A percentile compares a stretch with the other conserved stretches of the same genome.
Conservation (phyloP, 306 rosid genomes). For the Pueraria montana region DNA sequence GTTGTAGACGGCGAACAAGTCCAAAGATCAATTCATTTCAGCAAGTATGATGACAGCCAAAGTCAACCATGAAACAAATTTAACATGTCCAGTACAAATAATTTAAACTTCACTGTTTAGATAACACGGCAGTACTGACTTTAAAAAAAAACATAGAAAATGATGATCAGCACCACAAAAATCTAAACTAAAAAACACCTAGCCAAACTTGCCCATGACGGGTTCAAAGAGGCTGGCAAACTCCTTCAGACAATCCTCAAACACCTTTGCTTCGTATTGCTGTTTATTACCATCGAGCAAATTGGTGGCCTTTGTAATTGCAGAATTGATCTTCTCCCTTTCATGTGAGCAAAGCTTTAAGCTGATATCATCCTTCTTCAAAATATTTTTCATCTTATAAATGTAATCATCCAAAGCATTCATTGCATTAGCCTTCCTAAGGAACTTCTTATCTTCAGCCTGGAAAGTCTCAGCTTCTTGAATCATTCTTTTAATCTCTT, state of each 20-base stretch:
- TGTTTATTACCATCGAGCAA: conserved; percentile 48
- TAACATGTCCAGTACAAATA: no score
- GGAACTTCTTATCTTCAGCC: conserved; percentile 53
- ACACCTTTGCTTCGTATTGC: conserved; percentile 44
- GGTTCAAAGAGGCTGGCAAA: conserved; percentile 56
- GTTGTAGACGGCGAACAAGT: no score
- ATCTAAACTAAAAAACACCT: background rate
- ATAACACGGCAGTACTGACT: no score
- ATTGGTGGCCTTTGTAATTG: conserved; percentile 37
- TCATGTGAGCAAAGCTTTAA: background rate
- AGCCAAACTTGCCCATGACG: background rate
- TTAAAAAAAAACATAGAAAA: no score
- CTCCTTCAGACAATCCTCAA: conserved; percentile 40
- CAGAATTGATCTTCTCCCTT: conserved; percentile 44
- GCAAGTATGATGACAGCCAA: no score
- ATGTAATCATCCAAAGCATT: conserved; percentile 55
- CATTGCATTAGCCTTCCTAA: conserved; percentile 44
- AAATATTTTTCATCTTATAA: conserved; percentile 45
- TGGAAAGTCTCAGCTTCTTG: conserved; percentile 56
- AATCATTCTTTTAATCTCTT: conserved; percentile 53
- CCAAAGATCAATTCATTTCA: no score
- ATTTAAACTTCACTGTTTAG: no score
- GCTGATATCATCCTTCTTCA: conserved; percentile 41
- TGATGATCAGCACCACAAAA: background rate
- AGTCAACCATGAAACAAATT: no score